Percentiles rank a stretch among this genome's conserved stretches.
Evolutionary conservation across 169 alveolate species (phyloP).

Genomic region (Amoebophrya sp.): DNA sequence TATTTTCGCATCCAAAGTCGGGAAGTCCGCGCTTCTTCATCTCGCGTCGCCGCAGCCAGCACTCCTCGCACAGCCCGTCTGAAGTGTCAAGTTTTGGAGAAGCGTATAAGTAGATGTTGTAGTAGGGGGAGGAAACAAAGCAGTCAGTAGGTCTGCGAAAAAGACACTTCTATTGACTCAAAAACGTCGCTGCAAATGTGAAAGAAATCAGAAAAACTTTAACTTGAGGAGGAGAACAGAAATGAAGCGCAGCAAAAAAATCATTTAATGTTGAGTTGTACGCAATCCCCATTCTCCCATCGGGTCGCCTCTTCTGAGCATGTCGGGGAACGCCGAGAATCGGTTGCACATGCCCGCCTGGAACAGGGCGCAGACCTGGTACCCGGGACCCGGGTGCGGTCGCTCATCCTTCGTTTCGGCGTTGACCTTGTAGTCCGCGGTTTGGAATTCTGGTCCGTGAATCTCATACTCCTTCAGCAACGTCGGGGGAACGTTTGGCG

Average conservation of each 20-base stretch:
- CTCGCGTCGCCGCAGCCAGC: background rate
- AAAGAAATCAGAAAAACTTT: too few relatives aligned
- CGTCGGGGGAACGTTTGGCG: background rate
- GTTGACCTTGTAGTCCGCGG: background rate
- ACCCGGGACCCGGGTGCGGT: background rate
- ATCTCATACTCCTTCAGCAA: background rate
- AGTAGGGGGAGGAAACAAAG: too few relatives aligned
- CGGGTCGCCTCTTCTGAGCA: background rate
- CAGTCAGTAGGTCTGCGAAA: too few relatives aligned
- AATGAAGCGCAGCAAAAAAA: too few relatives aligned
- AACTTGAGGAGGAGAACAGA: too few relatives aligned
- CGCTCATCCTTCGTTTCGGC: background rate
- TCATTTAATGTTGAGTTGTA: background rate
- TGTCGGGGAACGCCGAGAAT: background rate
- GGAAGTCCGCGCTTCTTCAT: background rate
- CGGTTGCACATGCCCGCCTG: background rate
- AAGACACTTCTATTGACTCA: too few relatives aligned
- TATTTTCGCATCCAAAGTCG: background rate
- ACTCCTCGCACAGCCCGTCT: slow-evolving; percentile 12
- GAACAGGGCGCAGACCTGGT: background rate
- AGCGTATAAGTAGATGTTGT: too few relatives aligned
- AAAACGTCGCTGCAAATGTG: too few relatives aligned
- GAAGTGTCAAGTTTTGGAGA: too few relatives aligned
- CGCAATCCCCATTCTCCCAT: slow-evolving; percentile 17
- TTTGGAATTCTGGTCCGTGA: background rate